A percentile compares a stretch with the other conserved stretches of the same genome.
phyloP scores from a whole-genome alignment of 2,329 filamentous ascomycete genomes.

The Ophiocordyceps polyrhachis-furcata region DNA sequence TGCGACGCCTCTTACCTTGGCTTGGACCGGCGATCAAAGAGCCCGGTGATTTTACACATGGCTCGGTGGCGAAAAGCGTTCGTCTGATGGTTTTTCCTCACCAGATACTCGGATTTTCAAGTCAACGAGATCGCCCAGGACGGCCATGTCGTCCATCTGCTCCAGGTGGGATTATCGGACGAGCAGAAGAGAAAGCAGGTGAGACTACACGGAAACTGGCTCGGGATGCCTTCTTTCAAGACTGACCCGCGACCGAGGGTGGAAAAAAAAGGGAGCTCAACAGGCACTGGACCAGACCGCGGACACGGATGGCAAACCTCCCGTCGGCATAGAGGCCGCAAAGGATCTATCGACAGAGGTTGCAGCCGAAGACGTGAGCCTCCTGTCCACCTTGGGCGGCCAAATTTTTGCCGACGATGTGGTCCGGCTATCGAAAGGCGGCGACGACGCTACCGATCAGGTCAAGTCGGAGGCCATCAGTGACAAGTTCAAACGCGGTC shows the following conservation, averaged over 20 bases:
- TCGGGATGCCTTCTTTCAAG: background rate
- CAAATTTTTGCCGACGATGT: constrained; percentile 20
- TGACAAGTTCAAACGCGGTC: constrained; percentile 25
- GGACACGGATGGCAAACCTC: background rate
- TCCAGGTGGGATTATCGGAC: constrained; percentile 19
- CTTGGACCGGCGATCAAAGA: constrained; percentile 22
- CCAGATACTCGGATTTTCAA: constrained; percentile 73
- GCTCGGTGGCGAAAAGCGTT: background rate
- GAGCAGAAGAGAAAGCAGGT: constrained; percentile 3
- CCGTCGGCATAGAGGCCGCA: constrained; percentile 4
- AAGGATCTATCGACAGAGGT: constrained; percentile 8
- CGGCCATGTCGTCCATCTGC: constrained; percentile 59
- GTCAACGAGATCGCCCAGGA: constrained; percentile 73
- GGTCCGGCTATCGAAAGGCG: constrained; percentile 20
- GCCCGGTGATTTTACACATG: constrained; percentile 12
- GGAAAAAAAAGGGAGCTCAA: background rate
- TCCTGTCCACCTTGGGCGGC: constrained; percentile 21
- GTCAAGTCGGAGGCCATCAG: constrained; percentile 22
- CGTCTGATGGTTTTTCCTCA: background rate
- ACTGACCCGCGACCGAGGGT: background rate
- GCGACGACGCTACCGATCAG: constrained; percentile 11
- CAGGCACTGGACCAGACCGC: background rate
- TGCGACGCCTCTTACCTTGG: constrained; percentile 16
- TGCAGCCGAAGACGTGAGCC: constrained; percentile 13
- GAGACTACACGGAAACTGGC: background rate